Conservation (phyloP, 2,329 filamentous ascomycete species). For the Trichoderma aggressivum region DNA sequence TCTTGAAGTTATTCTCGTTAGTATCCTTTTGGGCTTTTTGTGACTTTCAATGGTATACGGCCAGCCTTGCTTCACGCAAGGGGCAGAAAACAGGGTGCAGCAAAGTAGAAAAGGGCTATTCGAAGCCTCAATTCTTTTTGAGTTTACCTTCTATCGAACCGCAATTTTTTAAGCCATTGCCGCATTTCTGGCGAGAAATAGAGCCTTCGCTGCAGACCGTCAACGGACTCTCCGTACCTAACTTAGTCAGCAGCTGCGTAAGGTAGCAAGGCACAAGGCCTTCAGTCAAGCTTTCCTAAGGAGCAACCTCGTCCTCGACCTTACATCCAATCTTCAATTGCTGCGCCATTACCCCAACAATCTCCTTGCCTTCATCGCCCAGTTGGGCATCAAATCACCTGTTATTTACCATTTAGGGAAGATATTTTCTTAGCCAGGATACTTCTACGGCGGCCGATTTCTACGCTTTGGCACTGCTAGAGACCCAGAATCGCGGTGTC, state of each 20-base stretch:
- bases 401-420: background rate
- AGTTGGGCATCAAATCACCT: background rate
- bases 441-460: background rate
- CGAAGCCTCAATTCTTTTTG: background rate
- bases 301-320: slow-evolving; percentile 8
- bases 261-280: slow-evolving; percentile 2
- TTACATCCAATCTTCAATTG: background rate
- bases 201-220: background rate
- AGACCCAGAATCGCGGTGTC: background rate
- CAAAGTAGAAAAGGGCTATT: background rate
- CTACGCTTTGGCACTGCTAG: background rate
- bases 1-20: background rate
- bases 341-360: background rate
- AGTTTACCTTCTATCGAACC: background rate
- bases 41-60: background rate
- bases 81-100: background rate
- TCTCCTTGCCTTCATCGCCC: background rate
- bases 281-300: slow-evolving; percentile 5
- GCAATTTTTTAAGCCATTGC: background rate
- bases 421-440: background rate
- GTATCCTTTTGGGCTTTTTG: too few species aligned
- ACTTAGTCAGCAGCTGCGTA: slow-evolving; percentile 13
- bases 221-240: background rate
- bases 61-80: slow-evolving; percentile 11
- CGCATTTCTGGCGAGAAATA: background rate